Conservation (phyloP, 306 rosid genomes). For the Gynostemma pentaphyllum region DNA sequence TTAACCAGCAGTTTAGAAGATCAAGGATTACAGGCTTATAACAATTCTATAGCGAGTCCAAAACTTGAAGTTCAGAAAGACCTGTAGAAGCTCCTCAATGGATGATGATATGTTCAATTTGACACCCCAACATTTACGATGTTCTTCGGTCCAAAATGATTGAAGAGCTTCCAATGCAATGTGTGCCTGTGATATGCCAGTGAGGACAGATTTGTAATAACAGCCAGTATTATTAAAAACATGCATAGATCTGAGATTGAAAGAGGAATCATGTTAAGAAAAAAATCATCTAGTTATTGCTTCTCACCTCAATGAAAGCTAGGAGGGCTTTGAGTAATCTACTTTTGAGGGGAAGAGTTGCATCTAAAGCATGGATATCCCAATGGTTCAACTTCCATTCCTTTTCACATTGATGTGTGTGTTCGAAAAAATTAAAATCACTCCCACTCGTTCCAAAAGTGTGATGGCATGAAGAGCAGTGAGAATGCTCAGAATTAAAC, state of each 20-base stretch:
- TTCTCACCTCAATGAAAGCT: slow-evolving; percentile 72
- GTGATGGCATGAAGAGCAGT: slow-evolving; percentile 72
- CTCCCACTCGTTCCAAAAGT: slow-evolving; percentile 27
- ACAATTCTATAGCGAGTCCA: neutral
- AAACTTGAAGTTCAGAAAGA: slow-evolving; percentile 9
- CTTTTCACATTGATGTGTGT: slow-evolving; percentile 51
- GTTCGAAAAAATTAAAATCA: slow-evolving; percentile 48
- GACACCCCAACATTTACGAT: slow-evolving; percentile 59
- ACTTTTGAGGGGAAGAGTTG: slow-evolving; percentile 56
- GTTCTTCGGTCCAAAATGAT: slow-evolving; percentile 57
- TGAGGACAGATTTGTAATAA: neutral
- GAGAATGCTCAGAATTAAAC: slow-evolving; percentile 56
- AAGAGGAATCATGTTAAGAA: neutral
- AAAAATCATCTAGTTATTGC: slow-evolving; percentile 1
- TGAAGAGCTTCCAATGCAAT: slow-evolving; percentile 72
- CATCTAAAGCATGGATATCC: slow-evolving; percentile 32
- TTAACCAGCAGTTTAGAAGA: neutral
- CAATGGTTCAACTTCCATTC: slow-evolving; percentile 25
- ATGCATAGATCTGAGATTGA: neutral
- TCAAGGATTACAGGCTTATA: neutral
- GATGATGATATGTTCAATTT: slow-evolving; percentile 58
- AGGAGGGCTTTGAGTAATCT: slow-evolving; percentile 68
- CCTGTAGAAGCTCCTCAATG: slow-evolving; percentile 74
- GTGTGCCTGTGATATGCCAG: slow-evolving; percentile 37
- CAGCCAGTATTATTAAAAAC: neutral